phyloP scores from a whole-genome alignment of 768 basidiomycete species.

The Auricularia cornea region DNA sequence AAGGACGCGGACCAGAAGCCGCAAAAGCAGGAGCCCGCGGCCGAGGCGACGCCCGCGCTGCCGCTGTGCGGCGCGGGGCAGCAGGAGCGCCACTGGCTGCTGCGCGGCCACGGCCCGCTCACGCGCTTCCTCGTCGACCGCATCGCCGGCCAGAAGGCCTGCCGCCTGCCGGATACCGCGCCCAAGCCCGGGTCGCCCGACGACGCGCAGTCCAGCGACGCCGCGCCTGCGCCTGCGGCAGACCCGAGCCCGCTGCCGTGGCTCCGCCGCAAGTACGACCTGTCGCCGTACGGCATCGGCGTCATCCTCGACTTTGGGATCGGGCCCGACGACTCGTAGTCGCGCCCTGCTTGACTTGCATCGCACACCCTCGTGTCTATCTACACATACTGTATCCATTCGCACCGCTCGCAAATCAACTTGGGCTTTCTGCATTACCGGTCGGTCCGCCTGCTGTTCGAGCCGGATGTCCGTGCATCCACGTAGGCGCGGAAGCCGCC shows the following conservation, averaged over 20 bases:
- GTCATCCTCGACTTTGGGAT: conserved; percentile 61
- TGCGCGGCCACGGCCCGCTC: neutral
- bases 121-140: neutral
- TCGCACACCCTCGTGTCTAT: too few species aligned
- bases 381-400: too few species aligned
- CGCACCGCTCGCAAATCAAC: too few species aligned
- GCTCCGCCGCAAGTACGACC: conserved; percentile 53
- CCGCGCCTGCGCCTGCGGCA: neutral
- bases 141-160: neutral
- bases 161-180: neutral
- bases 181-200: neutral
- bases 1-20: conserved; percentile 24
- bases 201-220: neutral
- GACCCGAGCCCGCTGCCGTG: neutral
- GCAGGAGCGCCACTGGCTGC: conserved; percentile 10
- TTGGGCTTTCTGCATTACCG: too few species aligned
- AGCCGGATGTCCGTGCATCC: too few species aligned
- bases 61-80: conserved; percentile 8
- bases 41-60: conserved; percentile 4
- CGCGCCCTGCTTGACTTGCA: too few species aligned
- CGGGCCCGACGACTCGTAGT: neutral
- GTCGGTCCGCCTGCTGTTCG: too few species aligned
- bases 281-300: conserved; percentile 63
- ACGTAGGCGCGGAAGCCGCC: too few species aligned
- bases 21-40: neutral